phyloP scores from a whole-genome alignment of 768 basidiomycete species.

The Porpolomopsis calyptriformis region DNA sequence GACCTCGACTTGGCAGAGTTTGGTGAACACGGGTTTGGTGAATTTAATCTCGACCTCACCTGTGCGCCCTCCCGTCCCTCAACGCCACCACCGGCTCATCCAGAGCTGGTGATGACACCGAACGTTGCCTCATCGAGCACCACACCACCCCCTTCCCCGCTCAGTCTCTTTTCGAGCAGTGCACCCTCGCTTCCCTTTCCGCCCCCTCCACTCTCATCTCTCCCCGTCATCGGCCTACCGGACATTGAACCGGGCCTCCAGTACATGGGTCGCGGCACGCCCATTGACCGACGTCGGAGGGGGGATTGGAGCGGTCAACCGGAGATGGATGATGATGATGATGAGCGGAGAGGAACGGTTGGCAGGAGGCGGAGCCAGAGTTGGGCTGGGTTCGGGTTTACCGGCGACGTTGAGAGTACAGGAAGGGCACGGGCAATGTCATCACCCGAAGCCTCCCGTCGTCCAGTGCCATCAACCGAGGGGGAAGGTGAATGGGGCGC shows the following conservation, averaged over 20 bases:
- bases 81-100: background rate
- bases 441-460: background rate
- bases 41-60: slow-evolving; percentile 1
- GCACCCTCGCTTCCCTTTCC: slow-evolving; percentile 1
- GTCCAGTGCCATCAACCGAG: background rate
- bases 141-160: background rate
- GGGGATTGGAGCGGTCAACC: background rate
- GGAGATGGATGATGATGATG: background rate
- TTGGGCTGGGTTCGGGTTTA: background rate
- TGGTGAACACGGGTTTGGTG: background rate
- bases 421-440: background rate
- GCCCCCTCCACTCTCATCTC: background rate
- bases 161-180: slow-evolving; percentile 2
- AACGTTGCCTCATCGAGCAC: no score
- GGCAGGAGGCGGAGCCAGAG: background rate
- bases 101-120: no score
- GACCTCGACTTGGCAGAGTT: background rate
- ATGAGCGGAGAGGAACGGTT: background rate
- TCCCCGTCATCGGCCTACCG: slow-evolving; percentile 2
- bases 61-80: background rate
- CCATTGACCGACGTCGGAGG: slow-evolving; percentile 1
- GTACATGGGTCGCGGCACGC: slow-evolving; percentile 5
- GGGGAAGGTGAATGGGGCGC: background rate
- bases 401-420: background rate
- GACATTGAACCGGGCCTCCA: background rate